These are phyloP conservation scores for Monosporascus sp. DNA, from an alignment of 2,329 filamentous ascomycete species.

Conservation along the genomic window DNA sequence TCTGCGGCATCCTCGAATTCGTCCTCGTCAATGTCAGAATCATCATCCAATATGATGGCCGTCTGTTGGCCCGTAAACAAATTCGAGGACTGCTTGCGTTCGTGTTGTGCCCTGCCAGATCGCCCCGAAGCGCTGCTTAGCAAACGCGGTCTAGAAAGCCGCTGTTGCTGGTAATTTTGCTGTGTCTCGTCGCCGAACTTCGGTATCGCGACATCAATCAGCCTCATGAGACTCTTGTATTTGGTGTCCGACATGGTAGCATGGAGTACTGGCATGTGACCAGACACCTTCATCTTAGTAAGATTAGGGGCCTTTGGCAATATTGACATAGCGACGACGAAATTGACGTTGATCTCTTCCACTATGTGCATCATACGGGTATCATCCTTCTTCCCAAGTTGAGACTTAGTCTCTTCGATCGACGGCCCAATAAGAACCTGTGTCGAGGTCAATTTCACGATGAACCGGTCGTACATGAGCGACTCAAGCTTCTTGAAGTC, in stretches of 20 bases:
- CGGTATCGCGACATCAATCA: slow-evolving; percentile 92
- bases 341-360: slow-evolving; percentile 95
- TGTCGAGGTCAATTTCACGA: slow-evolving; percentile 87
- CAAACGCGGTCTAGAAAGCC: slow-evolving; percentile 39
- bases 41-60: slow-evolving; percentile 74
- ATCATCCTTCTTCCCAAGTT: slow-evolving; percentile 64
- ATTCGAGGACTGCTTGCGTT: slow-evolving; percentile 60
- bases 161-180: slow-evolving; percentile 20
- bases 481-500: slow-evolving; percentile 85
- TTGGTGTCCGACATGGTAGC: slow-evolving; percentile 90
- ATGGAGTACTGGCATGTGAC: slow-evolving; percentile 86
- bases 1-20: slow-evolving; percentile 63
- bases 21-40: slow-evolving; percentile 60
- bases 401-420: slow-evolving; percentile 80
- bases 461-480: slow-evolving; percentile 96
- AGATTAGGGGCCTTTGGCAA: slow-evolving; percentile 92
- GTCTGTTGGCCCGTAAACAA: slow-evolving; percentile 66
- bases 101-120: slow-evolving; percentile 37
- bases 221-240: slow-evolving; percentile 93
- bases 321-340: slow-evolving; percentile 93
- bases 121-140: slow-evolving; percentile 42
- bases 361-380: slow-evolving; percentile 79
- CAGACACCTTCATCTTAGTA: slow-evolving; percentile 85
- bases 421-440: slow-evolving; percentile 94
- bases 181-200: slow-evolving; percentile 57